Evolutionary conservation across 352 stramenopile species (phyloP).

Genomic region (Phytopythium litorale): DNA sequence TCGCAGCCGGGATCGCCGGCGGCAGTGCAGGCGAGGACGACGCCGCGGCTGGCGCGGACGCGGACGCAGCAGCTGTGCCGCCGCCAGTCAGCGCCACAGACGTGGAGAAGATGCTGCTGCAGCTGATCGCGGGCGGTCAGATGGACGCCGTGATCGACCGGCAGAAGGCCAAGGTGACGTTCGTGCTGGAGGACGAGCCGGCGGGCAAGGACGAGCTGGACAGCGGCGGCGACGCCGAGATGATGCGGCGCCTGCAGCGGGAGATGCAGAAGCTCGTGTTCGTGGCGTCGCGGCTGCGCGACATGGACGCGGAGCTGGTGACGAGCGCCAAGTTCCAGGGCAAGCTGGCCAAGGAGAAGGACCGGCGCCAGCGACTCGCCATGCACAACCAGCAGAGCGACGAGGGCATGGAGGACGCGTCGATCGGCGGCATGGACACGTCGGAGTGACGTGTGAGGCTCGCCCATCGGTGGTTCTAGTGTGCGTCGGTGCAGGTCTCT

Average conservation of each 20-base stretch:
- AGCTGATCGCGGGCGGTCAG: slow-evolving; percentile 44
- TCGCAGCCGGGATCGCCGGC: slow-evolving; percentile 31
- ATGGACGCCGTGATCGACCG: slow-evolving; percentile 72
- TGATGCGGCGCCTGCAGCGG: slow-evolving; percentile 48
- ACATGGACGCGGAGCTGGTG: slow-evolving; percentile 78
- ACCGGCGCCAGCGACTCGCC: slow-evolving; percentile 47
- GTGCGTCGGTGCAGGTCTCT: not conserved
- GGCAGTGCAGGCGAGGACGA: slow-evolving; percentile 12
- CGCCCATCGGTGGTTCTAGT: not conserved
- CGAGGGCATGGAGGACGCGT: slow-evolving; percentile 32
- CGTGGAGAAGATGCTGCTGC: slow-evolving; percentile 62
- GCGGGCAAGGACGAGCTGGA: slow-evolving; percentile 20
- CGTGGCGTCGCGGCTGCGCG: slow-evolving; percentile 63
- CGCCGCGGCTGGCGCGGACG: not conserved
- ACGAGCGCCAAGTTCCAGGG: slow-evolving; percentile 79
- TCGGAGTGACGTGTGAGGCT: slow-evolving; percentile 26
- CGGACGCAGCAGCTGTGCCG: not conserved
- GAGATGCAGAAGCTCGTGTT: slow-evolving; percentile 75
- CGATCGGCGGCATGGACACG: slow-evolving; percentile 42
- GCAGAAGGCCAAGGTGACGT: slow-evolving; percentile 74
- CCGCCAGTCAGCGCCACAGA: not conserved
- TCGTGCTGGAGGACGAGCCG: slow-evolving; percentile 63
- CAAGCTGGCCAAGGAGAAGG: slow-evolving; percentile 72
- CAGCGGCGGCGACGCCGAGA: slow-evolving; percentile 22
- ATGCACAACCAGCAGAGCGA: slow-evolving; percentile 46